Evolutionary conservation across 2,329 filamentous ascomycete genomes (phyloP), one percentile per base, ranked within the genome.

Genomic region (Geosmithia putterillii): DNA sequence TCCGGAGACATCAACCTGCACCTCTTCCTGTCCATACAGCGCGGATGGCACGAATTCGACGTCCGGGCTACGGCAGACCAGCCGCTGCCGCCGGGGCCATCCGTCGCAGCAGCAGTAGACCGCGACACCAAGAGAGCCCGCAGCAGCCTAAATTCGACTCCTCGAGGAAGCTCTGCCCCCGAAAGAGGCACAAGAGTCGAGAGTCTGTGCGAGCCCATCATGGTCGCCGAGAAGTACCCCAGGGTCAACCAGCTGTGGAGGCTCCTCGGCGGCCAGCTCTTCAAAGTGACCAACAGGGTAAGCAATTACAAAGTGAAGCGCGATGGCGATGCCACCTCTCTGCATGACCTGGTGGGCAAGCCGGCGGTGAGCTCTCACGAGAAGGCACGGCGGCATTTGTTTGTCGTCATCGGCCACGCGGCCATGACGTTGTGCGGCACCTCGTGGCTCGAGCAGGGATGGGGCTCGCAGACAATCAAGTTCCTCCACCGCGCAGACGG

Each of bases 361-460:
- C 2, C 10, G 40, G 10, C 40, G 10, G 1, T 7, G n/a, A 28
- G 25, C 17, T 1, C 39, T 45, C 17, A 45, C 40, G 44, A 45
- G 18, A 42, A 42, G 22, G 38, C 44, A 1, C 37, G 35, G 28
- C 32, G 44, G 17, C 42, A 42, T 14, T 40, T 45, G 4, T 22
- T 22, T 12, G 18, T 45, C 19, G 34, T 45, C n/a, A 9, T 45
- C 12, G 32, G 40, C 18, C 47, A 46, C 23, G 25, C 44, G 1
- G 42, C 46, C 5, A 40, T 48, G 10, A 43, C 49, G 40, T 18
- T 51, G 0, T 35, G 48, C 21, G 47, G 40, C 1, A 51, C 49
- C 4, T 23, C 44, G 3, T 51, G 47, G 47, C 40, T 51, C 7
- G 43, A 44, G 38, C 32, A 39, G 1, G 39, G 22, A 1, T 45